Evolutionary conservation across 768 basidiomycete species (phyloP), one percentile per base, ranked within the genome.

Genomic region (Pulveroboletus ravenelii): DNA sequence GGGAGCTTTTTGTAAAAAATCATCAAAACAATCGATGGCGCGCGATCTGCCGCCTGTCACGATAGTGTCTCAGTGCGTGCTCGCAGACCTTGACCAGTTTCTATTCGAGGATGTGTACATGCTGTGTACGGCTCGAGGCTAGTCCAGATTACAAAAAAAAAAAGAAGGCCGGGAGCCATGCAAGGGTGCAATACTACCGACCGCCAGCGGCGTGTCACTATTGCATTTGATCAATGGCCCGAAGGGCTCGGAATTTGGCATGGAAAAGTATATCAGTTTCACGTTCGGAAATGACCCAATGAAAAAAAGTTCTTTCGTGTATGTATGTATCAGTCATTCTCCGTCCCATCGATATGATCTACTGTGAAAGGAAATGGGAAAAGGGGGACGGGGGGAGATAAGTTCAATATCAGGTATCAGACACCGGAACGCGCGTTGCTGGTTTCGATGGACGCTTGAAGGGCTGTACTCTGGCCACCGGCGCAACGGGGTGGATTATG

Each of bases 1-100:
- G 87, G 87, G 3, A 80, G 84, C 0, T 89, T 87, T 59, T 56
- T 78, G 56, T 78, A 56, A 70, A 40, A 18, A 14, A 34, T 45
- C 37, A 27, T 34, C 45, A 12, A 41, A 36, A 13, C 9, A 25
- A 17, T 10, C 15, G 23, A 46, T 56, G 25, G 15, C 10, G 30
- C 18, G 36, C 31, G n/a, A 43, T 39, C 36, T 27, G 45, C 42
- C 50, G 34, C 34, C 35, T 52, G 53, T 50, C 41, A 39, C 35
- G 47, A 27, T 30, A n/a, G 32, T 62, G 54, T 60, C 49, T 51
- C 41, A 30, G 43, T 45, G 20, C n/a, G 20, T 20, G 4, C 20
- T 35, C 8, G 38, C 45, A 51, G 37, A 23, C 35, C 12, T 17
- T 47, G 47, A 41, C 14, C 31, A 25, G 48, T 38, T 18, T 20